Evolutionary conservation across 257 asterid species (phyloP).

Genomic region (Fraxinus anomala): DNA sequence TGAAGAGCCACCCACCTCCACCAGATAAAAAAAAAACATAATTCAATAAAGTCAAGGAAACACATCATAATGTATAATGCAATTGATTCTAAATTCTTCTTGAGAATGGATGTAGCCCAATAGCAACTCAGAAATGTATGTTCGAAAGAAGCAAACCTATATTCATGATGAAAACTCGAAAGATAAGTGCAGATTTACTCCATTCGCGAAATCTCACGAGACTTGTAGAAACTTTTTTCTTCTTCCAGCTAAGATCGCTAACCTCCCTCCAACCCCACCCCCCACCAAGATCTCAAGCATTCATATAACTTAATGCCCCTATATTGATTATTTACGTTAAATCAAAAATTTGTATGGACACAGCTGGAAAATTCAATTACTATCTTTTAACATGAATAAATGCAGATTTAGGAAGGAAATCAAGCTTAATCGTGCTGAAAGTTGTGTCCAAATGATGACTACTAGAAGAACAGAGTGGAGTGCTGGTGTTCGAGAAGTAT

Average conservation of each 20-base stretch:
- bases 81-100: constrained; percentile 8
- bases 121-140: neutral
- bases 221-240: neutral
- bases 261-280: neutral
- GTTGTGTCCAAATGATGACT: too few relatives aligned
- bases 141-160: neutral
- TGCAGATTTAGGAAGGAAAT: neutral
- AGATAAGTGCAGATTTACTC: neutral
- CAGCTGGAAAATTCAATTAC: constrained; percentile 12
- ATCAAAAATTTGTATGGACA: neutral
- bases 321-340: constrained; percentile 4
- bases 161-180: neutral
- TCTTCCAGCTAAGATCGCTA: neutral
- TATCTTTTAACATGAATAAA: constrained; percentile 1
- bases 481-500: too few relatives aligned
- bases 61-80: neutral
- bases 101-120: neutral
- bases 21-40: neutral
- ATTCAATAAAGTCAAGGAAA: constrained; percentile 10
- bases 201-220: constrained; percentile 10
- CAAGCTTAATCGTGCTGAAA: too few relatives aligned
- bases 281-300: neutral
- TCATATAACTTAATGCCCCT: constrained; percentile 11
- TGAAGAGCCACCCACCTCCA: neutral
- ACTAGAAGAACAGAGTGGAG: too few relatives aligned